Conservation (phyloP, 768 basidiomycete species). For the Kondoa subrosea region DNA sequence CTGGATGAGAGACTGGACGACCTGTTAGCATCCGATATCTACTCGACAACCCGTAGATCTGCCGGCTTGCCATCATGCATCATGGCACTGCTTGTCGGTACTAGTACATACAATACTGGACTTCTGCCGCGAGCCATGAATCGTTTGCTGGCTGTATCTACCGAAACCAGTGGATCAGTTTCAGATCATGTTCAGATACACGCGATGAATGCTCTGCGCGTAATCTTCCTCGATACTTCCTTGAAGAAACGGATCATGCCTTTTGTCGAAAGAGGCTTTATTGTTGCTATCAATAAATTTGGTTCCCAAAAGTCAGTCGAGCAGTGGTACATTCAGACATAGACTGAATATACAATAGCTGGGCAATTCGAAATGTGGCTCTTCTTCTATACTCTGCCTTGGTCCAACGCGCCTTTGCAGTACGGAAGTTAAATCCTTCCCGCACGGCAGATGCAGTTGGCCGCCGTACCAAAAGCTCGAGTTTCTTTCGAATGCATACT, state of each 20-base stretch:
- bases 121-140: conserved; percentile 1
- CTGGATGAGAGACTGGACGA: background rate
- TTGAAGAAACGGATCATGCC: conserved; percentile 6
- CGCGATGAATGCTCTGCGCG: conserved; percentile 10
- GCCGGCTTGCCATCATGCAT: conserved; percentile 16
- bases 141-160: background rate
- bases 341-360: conserved; percentile 8
- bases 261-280: conserved; percentile 9
- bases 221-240: conserved; percentile 14
- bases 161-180: no score
- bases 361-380: conserved; percentile 15
- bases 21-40: background rate
- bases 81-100: conserved; percentile 8
- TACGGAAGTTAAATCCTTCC: background rate
- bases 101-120: background rate
- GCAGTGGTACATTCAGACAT: background rate
- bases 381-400: conserved; percentile 16
- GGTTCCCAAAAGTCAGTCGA: conserved; percentile 5
- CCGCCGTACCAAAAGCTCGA: conserved; percentile 4
- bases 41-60: conserved; percentile 4
- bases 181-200: conserved; percentile 5
- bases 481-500: conserved; percentile 12
- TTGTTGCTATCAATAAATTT: conserved; percentile 13
- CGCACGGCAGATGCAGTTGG: background rate
- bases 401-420: conserved; percentile 13